phyloP scores from a whole-genome alignment of 1,139 yeast species.

The Geotrichum australiense region DNA sequence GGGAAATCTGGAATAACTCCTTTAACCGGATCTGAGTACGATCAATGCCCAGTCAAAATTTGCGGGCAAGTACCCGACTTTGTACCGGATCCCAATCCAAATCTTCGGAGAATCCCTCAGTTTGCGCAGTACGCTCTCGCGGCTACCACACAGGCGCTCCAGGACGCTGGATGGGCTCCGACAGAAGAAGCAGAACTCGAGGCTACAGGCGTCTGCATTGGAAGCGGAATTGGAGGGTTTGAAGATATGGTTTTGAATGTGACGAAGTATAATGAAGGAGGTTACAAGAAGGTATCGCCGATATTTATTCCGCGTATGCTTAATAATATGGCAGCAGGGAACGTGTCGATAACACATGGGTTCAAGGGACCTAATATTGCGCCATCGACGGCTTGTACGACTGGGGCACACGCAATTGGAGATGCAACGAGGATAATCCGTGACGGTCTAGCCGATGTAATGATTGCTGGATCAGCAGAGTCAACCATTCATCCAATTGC shows the following conservation, averaged over 20 bases:
- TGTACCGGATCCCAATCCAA: constrained; percentile 36
- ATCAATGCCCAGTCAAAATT: constrained; percentile 62
- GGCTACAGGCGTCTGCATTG: constrained; percentile 67
- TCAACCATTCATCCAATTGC: constrained; percentile 82
- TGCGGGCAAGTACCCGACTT: constrained; percentile 69
- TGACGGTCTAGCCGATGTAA: constrained; percentile 74
- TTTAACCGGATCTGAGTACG: constrained; percentile 37
- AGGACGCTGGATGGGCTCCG: constrained; percentile 53
- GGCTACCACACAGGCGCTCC: constrained; percentile 71
- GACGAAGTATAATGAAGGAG: constrained; percentile 43
- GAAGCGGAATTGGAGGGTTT: constrained; percentile 89
- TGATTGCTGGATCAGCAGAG: constrained; percentile 93
- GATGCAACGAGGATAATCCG: constrained; percentile 80
- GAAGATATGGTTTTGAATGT: constrained; percentile 64
- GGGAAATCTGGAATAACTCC: constrained; percentile 34
- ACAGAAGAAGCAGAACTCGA: constrained; percentile 25
- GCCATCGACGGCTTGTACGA: constrained; percentile 93
- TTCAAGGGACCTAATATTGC: constrained; percentile 82
- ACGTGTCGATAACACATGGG: constrained; percentile 70
- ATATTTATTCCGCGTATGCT: constrained; percentile 76
- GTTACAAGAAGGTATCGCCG: constrained; percentile 75
- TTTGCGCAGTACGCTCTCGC: constrained; percentile 76
- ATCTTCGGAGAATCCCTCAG: constrained; percentile 51
- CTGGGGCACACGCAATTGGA: constrained; percentile 90
- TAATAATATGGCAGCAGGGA: constrained; percentile 93